These are phyloP conservation scores for Lepraria neglecta DNA, from an alignment of 495 filamentous ascomycete species.

Conservation along the genomic window DNA sequence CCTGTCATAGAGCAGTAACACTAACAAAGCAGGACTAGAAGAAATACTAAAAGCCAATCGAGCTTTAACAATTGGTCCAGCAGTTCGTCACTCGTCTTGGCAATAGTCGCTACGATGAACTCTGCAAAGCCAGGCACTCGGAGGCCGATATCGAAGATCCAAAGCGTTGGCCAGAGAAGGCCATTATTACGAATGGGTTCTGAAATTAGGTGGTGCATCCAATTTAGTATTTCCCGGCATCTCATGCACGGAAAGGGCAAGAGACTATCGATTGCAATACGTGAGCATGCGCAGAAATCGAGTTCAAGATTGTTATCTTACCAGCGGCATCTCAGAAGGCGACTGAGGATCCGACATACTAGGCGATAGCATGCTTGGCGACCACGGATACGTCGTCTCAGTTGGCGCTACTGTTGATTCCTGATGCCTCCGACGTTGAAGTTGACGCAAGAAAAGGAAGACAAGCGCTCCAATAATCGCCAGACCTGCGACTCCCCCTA, in stretches of 20 bases:
- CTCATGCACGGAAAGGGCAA: not conserved
- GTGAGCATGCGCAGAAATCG: not conserved
- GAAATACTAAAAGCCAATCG: too few relatives aligned
- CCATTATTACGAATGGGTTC: too few relatives aligned
- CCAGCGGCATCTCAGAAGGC: slow-evolving; percentile 1
- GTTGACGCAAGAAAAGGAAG: not conserved
- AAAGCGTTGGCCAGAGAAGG: too few relatives aligned
- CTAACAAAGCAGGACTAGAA: too few relatives aligned
- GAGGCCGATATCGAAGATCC: too few relatives aligned
- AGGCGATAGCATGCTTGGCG: not conserved
- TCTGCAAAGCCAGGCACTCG: too few relatives aligned
- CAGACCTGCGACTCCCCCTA: not conserved
- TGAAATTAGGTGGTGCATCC: not conserved
- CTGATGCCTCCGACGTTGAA: not conserved
- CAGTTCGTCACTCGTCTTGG: too few relatives aligned
- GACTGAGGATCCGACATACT: not conserved
- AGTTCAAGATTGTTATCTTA: not conserved
- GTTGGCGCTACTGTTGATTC: not conserved
- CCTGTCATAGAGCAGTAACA: too few relatives aligned
- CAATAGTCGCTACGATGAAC: too few relatives aligned
- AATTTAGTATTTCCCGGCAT: not conserved
- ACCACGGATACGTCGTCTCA: not conserved
- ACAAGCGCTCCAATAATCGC: not conserved
- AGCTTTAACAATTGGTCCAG: too few relatives aligned
- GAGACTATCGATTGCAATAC: not conserved